phyloP scores from a whole-genome alignment of 768 basidiomycete genomes.

The Tricholoma terreum region DNA sequence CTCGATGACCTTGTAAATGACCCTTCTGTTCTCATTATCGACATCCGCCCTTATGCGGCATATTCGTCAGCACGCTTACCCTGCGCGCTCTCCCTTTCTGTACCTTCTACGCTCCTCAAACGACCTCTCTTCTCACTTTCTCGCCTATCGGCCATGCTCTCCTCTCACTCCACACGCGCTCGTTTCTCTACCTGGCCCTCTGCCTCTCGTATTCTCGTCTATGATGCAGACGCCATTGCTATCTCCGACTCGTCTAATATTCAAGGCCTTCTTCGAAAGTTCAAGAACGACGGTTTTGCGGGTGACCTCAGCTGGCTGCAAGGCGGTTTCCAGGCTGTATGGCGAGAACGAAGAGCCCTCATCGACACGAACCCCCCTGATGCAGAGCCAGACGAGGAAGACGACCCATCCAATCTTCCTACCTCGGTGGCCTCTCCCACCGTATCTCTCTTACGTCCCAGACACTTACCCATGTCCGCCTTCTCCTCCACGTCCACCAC shows the following conservation, averaged over 20 bases:
- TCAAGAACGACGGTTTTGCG: conserved; percentile 47
- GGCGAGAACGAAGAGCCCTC: conserved; percentile 49
- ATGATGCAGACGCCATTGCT: conserved; percentile 73
- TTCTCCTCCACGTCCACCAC: conserved; percentile 55
- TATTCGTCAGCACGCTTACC: conserved; percentile 64
- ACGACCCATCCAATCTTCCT: conserved; percentile 17
- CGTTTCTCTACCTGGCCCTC: conserved; percentile 59
- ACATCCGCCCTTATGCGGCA: conserved; percentile 83
- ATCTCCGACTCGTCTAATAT: conserved; percentile 68
- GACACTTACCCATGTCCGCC: conserved; percentile 59
- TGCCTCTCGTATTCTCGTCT: conserved; percentile 68
- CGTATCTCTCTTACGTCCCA: conserved; percentile 45
- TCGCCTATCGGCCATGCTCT: conserved; percentile 79
- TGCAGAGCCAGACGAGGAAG: conserved; percentile 49
- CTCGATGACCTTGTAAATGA: conserved; percentile 32
- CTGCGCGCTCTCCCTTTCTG: conserved; percentile 76
- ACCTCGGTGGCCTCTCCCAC: conserved; percentile 8
- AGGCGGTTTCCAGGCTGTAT: conserved; percentile 79
- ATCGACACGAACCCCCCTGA: conserved; percentile 53
- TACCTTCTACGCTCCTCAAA: conserved; percentile 92
- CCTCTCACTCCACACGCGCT: conserved; percentile 50
- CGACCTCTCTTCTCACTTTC: conserved; percentile 82
- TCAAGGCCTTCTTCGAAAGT: conserved; percentile 71
- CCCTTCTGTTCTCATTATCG: conserved; percentile 63
- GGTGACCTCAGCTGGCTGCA: conserved; percentile 75